Percentiles rank a stretch among this genome's conserved stretches.
These are phyloP conservation scores for Schizopora paradoxa DNA, from an alignment of 1,284 basidiomycete genomes.

Conservation along the genomic window DNA sequence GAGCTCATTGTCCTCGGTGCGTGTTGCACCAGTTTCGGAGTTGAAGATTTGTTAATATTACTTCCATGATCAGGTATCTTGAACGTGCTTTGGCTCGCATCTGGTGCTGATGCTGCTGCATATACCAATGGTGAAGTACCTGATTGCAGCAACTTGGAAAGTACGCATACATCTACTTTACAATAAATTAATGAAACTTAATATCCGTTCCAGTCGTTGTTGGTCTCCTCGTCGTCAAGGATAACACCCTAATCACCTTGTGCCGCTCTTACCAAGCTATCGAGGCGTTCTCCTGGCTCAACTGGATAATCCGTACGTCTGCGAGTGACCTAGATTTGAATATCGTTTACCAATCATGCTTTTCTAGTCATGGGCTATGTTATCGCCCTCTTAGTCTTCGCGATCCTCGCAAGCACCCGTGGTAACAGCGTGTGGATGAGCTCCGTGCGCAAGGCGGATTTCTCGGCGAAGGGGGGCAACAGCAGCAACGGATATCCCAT, in stretches of 20 bases:
- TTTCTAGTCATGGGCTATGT: constrained; percentile 17
- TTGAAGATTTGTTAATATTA: neutral
- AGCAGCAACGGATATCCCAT: constrained; percentile 1
- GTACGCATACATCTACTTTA: constrained; percentile 18
- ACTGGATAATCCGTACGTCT: constrained; percentile 43
- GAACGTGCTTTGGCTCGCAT: constrained; percentile 54
- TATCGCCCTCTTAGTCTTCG: constrained; percentile 16
- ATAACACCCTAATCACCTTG: too few relatives aligned
- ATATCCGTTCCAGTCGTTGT: neutral
- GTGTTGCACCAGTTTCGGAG: constrained; percentile 15
- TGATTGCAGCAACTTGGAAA: constrained; percentile 19
- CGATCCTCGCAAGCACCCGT: constrained; percentile 8
- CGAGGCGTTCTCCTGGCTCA: constrained; percentile 48
- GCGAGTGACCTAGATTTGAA: neutral
- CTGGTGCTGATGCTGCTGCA: constrained; percentile 36
- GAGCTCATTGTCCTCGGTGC: constrained; percentile 41
- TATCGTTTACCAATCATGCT: neutral
- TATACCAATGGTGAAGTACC: constrained; percentile 15
- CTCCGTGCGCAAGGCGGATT: constrained; percentile 13
- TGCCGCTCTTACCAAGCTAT: constrained; percentile 44
- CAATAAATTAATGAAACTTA: neutral
- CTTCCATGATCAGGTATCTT: constrained; percentile 38
- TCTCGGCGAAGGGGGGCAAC: neutral
- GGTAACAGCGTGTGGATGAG: constrained; percentile 10
- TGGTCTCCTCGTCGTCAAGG: neutral